Evolutionary conservation across 768 basidiomycete species (phyloP), one percentile per base, ranked within the genome.

Genomic region (Hypholoma sublateritium): DNA sequence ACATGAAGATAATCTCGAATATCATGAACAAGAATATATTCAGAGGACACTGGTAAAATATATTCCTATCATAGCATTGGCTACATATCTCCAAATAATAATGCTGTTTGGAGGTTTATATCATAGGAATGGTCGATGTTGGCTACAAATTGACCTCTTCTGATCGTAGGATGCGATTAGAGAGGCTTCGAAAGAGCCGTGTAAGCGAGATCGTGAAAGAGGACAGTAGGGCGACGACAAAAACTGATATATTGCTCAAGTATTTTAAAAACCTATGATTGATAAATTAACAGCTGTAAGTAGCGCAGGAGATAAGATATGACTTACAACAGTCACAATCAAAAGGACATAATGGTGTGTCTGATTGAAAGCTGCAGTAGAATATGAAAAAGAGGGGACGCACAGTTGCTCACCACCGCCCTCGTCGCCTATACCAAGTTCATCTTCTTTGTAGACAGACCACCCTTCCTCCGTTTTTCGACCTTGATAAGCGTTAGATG

Each of bases 301-400:
- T n/a, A 32, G n/a, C 16, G 6, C 24, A 35, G 5, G 39, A 34
- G 28, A 43, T 24, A 11, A 14, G 11, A 12, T 22, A 28, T 35
- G 19, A 69, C 90, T 72, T 65, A 92, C 93, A 94, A 64, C 93
- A 94, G 36, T 90, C 78, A 70, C 93, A 94, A 69, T 94, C 93
- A 67, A 94, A 94, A 5, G 93, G 93, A 74, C 92, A 94, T 39
- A 89, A 70, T 3, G 89, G 82, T 0, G 92, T 93, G 69, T 90
- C 92, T 94, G 71, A 32, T 58, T 45, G 46, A 67, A 57, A 58
- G 51, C 55, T 61, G 52, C 61, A 59, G 61, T 65, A 58, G 66
- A 69, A 69, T 57, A 61, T 25, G 56, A 53, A 59, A 56, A 59
- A 50, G 28, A 14, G 43, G 16, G 28, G 34, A 41, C 47, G 41